phyloP scores from a whole-genome alignment of 495 filamentous ascomycete species.

The Xanthoparmelia taractica region DNA sequence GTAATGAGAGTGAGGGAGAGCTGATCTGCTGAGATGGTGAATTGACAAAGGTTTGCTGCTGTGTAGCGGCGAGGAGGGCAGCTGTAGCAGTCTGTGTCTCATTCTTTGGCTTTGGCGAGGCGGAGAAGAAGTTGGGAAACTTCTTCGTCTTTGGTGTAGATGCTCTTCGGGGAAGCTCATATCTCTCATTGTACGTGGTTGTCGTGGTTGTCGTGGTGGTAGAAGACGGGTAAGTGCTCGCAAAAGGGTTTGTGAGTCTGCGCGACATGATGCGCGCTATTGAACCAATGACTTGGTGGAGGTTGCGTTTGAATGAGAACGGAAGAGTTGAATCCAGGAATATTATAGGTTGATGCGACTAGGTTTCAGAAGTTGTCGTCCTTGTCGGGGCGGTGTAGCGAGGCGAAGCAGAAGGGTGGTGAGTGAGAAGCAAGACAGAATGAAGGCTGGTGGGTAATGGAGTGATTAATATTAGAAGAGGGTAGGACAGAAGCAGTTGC shows the following conservation, averaged over 20 bases:
- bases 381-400: constrained; percentile 9
- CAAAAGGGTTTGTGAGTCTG: constrained; percentile 45
- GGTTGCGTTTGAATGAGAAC: constrained; percentile 17
- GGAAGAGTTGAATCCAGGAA: constrained; percentile 1
- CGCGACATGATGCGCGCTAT: constrained; percentile 49
- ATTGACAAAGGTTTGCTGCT: constrained; percentile 50
- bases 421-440: neutral
- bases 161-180: constrained; percentile 39
- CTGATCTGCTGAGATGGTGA: constrained; percentile 57
- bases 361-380: constrained; percentile 5
- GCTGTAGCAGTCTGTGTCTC: constrained; percentile 43
- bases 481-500: neutral
- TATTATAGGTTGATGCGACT: neutral
- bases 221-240: constrained; percentile 37
- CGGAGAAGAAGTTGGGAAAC: constrained; percentile 51
- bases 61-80: constrained; percentile 51
- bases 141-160: constrained; percentile 60
- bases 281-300: constrained; percentile 26
- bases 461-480: neutral
- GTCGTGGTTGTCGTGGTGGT: constrained; percentile 40
- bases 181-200: constrained; percentile 41
- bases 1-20: constrained; percentile 67
- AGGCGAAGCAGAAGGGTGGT: constrained; percentile 12
- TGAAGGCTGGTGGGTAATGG: neutral
- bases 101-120: constrained; percentile 49